phyloP scores from a whole-genome alignment of 1,284 basidiomycete species.

The Heterobasidion parviporum region DNA sequence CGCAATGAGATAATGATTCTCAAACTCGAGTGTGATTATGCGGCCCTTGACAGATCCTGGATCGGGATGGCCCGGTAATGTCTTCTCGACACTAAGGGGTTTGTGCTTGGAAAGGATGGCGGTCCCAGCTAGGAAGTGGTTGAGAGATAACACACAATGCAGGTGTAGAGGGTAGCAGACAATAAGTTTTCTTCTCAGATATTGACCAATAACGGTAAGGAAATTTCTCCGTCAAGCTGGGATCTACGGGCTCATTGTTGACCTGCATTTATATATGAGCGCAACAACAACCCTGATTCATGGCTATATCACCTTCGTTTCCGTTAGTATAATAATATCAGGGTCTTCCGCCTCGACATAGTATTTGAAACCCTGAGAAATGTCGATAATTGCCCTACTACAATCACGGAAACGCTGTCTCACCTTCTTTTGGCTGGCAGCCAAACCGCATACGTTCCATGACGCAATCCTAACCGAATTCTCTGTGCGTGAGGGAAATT shows the following conservation, averaged over 20 bases:
- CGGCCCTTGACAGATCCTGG: constrained; percentile 58
- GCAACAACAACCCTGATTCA: background rate
- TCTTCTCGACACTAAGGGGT: constrained; percentile 58
- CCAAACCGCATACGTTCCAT: constrained; percentile 73
- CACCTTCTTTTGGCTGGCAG: constrained; percentile 67
- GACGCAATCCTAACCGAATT: constrained; percentile 51
- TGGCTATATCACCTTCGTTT: constrained; percentile 59
- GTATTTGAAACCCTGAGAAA: constrained; percentile 59
- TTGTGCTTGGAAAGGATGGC: constrained; percentile 76
- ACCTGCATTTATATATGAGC: constrained; percentile 32
- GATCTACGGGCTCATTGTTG: constrained; percentile 57
- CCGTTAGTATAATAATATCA: constrained; percentile 72
- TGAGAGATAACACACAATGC: background rate
- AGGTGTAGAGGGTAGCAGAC: constrained; percentile 29
- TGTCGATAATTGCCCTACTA: background rate
- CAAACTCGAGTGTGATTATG: constrained; percentile 78
- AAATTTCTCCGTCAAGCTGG: constrained; percentile 45
- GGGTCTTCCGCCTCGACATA: constrained; percentile 81
- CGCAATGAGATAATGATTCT: constrained; percentile 62
- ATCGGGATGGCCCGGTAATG: constrained; percentile 67
- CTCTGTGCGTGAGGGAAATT: constrained; percentile 41
- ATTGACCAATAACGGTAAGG: constrained; percentile 72
- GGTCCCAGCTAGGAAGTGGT: constrained; percentile 54
- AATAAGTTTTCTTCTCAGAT: constrained; percentile 67
- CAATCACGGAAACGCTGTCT: background rate